Evolutionary conservation across 2,329 filamentous ascomycete species (phyloP).

Genomic region (Metarhizium guizhouense): DNA sequence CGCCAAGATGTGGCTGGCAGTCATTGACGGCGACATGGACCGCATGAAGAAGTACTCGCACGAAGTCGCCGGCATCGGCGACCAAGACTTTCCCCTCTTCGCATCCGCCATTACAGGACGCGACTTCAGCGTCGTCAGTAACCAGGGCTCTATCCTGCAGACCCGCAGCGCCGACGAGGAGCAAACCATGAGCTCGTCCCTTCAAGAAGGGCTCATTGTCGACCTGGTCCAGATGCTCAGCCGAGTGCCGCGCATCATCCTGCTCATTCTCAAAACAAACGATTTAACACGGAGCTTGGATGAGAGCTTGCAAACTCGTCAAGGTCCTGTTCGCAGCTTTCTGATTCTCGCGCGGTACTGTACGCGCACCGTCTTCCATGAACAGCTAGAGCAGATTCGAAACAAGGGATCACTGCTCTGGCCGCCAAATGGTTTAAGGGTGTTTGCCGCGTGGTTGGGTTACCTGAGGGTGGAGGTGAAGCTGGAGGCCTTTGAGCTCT

Average conservation of each 20-base stretch:
- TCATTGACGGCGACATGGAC: slow-evolving; percentile 79
- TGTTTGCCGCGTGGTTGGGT: slow-evolving; percentile 48
- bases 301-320: slow-evolving; percentile 72
- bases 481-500: slow-evolving; percentile 54
- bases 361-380: slow-evolving; percentile 55
- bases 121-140: slow-evolving; percentile 71
- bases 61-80: slow-evolving; percentile 80
- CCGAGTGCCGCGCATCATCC: slow-evolving; percentile 81
- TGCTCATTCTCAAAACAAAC: slow-evolving; percentile 95
- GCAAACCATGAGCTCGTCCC: slow-evolving; percentile 70
- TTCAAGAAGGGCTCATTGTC: slow-evolving; percentile 81
- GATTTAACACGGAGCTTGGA: slow-evolving; percentile 90
- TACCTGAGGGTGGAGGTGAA: slow-evolving; percentile 54
- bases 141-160: slow-evolving; percentile 43
- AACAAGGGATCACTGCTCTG: slow-evolving; percentile 45
- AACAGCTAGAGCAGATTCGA: slow-evolving; percentile 51
- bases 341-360: slow-evolving; percentile 63
- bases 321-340: slow-evolving; percentile 56
- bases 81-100: slow-evolving; percentile 89
- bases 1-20: slow-evolving; percentile 94
- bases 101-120: slow-evolving; percentile 92
- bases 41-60: slow-evolving; percentile 82
- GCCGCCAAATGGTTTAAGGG: slow-evolving; percentile 45
- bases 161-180: slow-evolving; percentile 69
- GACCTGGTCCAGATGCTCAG: slow-evolving; percentile 83